Evolutionary conservation across 2,329 filamentous ascomycete genomes (phyloP), one percentile per base, ranked within the genome.

Genomic region (Neodidymelliopsis sp.): DNA sequence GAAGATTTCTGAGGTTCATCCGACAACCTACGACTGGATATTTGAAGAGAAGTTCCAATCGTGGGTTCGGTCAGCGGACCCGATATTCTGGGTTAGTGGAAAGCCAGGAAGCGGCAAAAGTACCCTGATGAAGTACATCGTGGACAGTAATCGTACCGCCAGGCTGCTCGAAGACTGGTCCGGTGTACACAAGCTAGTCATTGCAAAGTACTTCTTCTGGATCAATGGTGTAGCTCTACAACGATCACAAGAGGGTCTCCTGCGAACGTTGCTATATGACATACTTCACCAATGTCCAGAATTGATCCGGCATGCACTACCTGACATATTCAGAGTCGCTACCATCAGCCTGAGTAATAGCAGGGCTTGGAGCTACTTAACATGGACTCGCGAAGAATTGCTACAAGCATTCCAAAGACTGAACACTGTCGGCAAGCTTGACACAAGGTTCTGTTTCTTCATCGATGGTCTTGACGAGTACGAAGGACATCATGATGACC

Each of bases 401-500:
- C n/a, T n/a, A n/a, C n/a, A n/a, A n/a, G n/a, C n/a, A n/a, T n/a
- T n/a, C n/a, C n/a, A n/a, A n/a, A n/a, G n/a, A n/a, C n/a, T n/a
- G n/a, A n/a, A n/a, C n/a, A n/a, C n/a, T n/a, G n/a, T n/a, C n/a
- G n/a, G n/a, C n/a, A n/a, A n/a, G n/a, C n/a, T n/a, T 7, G 24
- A n/a, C n/a, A 29, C 30, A 20, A 33, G 19, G 4, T 18, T 33
- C 15, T 33, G 56, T 11, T 56, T 54, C 27, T 65, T 69, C 19
- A 57, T 70, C 0, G 77, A 80, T 44, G 79, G 78, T 0, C 64
- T 81, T 3, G 78, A 81, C 30, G 79, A 81, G 53, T 79, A 77
- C 50, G 65, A 77, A 9, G 73, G 77, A 39, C 9, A 18, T 5
- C 42, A 58, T 1, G 63, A 80, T 41, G 9, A 63, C 74, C 4